Evolutionary conservation across 73 alveolate genomes (phyloP), one percentile per base, ranked within the genome.

Genomic region (Paramecium biaurelia): DNA sequence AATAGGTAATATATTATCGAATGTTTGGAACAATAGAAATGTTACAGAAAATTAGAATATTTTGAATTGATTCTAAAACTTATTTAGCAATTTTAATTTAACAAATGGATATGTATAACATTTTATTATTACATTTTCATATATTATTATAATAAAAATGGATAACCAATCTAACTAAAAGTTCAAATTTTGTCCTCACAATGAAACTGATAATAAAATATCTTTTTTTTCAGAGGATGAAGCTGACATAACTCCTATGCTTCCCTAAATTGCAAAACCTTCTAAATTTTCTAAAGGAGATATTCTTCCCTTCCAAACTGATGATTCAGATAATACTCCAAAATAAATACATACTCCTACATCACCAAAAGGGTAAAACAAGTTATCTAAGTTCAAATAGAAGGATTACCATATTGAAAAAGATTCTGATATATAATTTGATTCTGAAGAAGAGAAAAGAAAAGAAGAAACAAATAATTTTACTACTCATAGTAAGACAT

Each of bases 331-430:
- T 11, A 26, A 34, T 21, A 43, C 90, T 23, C 90, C 74, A 6
- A 79, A 79, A 79, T 23, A 43, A 47, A 9, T 41, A 10, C 56
- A 23, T 63, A 30, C 84, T 30, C 84, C 84, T 3, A 63, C 84
- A 26, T 63, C 84, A 0, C 90, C 90, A 7, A 79, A 47, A 79
- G 90, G 76, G 23, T 42, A 79, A n/a, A 79, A 79, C 28, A 79
- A 79, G 28, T 24, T 79, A 45, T 79, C 90, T n/a, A 79, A 79
- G 90, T 79, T 79, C 43, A 20, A 45, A 18, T 79, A 79, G 72
- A 42, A 30, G 45, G 72, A 41, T 43, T 30, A 42, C 18, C 43
- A 79, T 21, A 30, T 79, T 14, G 90, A 79, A 24, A 79, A 72
- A 21, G 86, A 72, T 72, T 35, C 56, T 20, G 86, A 72, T 7